Conservation (phyloP, 768 basidiomycete species). For the Pulveroboletus sp. region DNA sequence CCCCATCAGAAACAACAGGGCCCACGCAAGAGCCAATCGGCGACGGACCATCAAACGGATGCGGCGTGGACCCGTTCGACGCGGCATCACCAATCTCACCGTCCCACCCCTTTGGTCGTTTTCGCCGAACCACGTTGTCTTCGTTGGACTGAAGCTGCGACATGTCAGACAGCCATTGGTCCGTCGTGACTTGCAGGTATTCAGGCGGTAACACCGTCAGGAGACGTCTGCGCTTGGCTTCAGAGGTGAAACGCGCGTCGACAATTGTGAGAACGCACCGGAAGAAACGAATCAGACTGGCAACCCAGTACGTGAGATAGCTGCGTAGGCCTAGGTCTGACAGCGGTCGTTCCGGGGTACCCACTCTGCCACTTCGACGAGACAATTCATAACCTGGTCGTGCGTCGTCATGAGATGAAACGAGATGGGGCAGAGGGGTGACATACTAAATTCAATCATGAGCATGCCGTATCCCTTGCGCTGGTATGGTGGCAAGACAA, state of each 20-base stretch:
- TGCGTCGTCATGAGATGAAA: neutral
- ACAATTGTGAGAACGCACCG: constrained; percentile 40
- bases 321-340: constrained; percentile 90
- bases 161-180: constrained; percentile 43
- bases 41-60: constrained; percentile 40
- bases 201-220: constrained; percentile 62
- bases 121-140: constrained; percentile 35
- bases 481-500: constrained; percentile 92
- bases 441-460: constrained; percentile 96
- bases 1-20: neutral
- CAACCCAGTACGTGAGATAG: constrained; percentile 87
- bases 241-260: neutral
- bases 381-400: constrained; percentile 88
- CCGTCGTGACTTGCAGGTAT: constrained; percentile 41
- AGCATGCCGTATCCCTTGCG: constrained; percentile 89
- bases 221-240: constrained; percentile 41
- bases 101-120: constrained; percentile 68
- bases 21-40: neutral
- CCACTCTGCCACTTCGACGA: constrained; percentile 70
- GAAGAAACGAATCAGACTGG: constrained; percentile 81
- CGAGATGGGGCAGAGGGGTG: neutral
- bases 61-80: constrained; percentile 32
- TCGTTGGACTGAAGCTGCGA: constrained; percentile 33
- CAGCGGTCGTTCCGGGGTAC: constrained; percentile 92
- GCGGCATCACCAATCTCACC: constrained; percentile 55